phyloP scores from a whole-genome alignment of 1,284 basidiomycete species.

The Ustilago tritici region DNA sequence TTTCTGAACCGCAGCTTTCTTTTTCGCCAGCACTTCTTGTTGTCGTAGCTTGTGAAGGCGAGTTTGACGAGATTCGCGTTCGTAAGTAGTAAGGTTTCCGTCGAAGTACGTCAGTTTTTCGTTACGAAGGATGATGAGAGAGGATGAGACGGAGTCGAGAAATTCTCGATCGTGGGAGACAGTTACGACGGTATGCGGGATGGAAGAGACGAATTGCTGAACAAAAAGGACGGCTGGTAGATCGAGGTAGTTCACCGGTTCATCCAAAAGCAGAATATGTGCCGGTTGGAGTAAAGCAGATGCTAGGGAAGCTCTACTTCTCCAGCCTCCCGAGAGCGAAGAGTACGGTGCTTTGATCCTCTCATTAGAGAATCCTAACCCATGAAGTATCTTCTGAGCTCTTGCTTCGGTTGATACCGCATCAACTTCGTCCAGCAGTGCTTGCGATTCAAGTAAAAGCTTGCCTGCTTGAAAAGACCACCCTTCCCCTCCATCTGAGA shows the following conservation, averaged over 20 bases:
- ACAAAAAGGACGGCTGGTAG: slow-evolving; percentile 71
- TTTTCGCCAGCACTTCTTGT: slow-evolving; percentile 75
- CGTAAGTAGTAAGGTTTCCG: slow-evolving; percentile 75
- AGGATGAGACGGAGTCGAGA: slow-evolving; percentile 77
- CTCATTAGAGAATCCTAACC: slow-evolving; percentile 76
- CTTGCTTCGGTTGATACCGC: slow-evolving; percentile 73
- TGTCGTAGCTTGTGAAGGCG: slow-evolving; percentile 73
- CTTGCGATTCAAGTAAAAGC: slow-evolving; percentile 68
- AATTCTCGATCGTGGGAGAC: slow-evolving; percentile 81
- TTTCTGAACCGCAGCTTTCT: slow-evolving; percentile 72
- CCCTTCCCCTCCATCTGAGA: slow-evolving; percentile 41
- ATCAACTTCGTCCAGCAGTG: slow-evolving; percentile 67
- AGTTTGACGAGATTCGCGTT: slow-evolving; percentile 74
- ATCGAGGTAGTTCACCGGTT: slow-evolving; percentile 72
- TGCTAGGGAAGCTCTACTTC: slow-evolving; percentile 74
- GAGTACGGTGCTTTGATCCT: slow-evolving; percentile 73
- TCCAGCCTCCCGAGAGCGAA: slow-evolving; percentile 79
- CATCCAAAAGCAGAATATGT: slow-evolving; percentile 71
- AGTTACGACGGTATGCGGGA: slow-evolving; percentile 74
- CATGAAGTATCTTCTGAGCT: slow-evolving; percentile 75
- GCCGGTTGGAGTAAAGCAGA: slow-evolving; percentile 71
- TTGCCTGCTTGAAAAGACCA: slow-evolving; percentile 64
- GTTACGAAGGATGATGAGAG: slow-evolving; percentile 77
- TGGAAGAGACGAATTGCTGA: slow-evolving; percentile 74
- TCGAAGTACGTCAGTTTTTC: slow-evolving; percentile 75